Base-by-base conservation (phyloP, 495 filamentous ascomycete species). In the Aspergillus diversus region DNA sequence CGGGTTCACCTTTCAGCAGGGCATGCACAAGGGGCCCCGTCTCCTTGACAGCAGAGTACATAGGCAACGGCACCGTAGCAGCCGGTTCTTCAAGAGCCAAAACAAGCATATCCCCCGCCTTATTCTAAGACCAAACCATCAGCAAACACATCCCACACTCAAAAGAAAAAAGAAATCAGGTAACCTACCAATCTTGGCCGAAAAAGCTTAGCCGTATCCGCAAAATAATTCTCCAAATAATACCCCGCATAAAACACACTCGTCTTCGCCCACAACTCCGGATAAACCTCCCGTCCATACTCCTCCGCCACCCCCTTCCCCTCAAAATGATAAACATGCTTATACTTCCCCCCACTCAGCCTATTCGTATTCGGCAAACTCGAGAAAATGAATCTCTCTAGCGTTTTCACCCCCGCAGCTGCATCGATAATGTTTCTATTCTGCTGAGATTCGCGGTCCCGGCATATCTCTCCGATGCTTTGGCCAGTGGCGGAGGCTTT, bases 361-460 rank as follows among this genome's bases (percentile, higher is more conserved):
- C 76, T 74, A 1, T 51, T 67, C 16, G 69, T 67, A 65, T 78
- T 70, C 5, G 66, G 57, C 15, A 82, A 63, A 8, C 70, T 67
- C 6, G 69, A 75, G 52, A 73, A 70, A 27, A 81, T 68, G 50
- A 84, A 70, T 47, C 79, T 69, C 55, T 81, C 70, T 21, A 83
- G 78, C 5, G 72, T 73, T 49, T 65, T 60, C 0, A 77, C 71
- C 3, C 67, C 71, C n/a, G 83, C 77, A 3, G 79, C 79, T 9
- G 78, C 78, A 64, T 84, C 81, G 21, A 77, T 73, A 46, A 83
- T 69, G 57, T 79, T 82, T 61, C 76, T 80, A 27, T 71, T 74
- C 55, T 84, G 79, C 60, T 75, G 69, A 7, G 76, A 47, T 63
- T 85, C 82, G 60, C 57, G 17, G 55, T 62, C 31, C 58, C 42